Base-by-base conservation (phyloP, 495 filamentous ascomycete genomes). In the Daldinia vernicosa region DNA sequence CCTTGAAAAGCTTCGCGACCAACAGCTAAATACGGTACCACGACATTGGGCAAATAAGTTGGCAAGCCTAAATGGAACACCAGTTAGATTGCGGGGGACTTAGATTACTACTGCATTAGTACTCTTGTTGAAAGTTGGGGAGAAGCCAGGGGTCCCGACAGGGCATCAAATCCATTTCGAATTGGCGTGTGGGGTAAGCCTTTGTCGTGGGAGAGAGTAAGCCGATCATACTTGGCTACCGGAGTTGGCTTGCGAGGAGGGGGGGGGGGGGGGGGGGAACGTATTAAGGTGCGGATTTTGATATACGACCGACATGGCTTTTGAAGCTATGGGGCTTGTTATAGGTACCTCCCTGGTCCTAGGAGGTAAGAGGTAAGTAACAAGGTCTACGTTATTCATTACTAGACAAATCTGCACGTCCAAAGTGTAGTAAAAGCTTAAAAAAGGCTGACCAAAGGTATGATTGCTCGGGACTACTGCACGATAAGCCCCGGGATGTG, bases 31-130 rank as follows among this genome's bases (percentile, higher is more conserved):
- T 71, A 63, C 15, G 14, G 24, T 24, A 52, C 53, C 24, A 51
- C 17, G 43, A 28, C 30, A 15, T 56, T 45, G 33, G 35, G 28
- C 14, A 5, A 17, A 40, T 39, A 59, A 56, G 47, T 35, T 17
- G 12, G 47, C 45, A 55, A 11, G 19, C 35, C 24, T 27, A 6
- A 56, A 57, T 1, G 58, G 30, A 7, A 30, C 43, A 47, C 57
- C 66, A 73, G 43, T 63, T 45, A 52, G 51, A 30, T 58, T 72
- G 70, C 55, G 66, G 61, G 70, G 70, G 60, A 56, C 30, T 65
- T 62, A 59, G 66, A 73, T 73, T 73, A 73, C 70, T 73, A 73
- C 62, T 73, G 61, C 63, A 50, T 50, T 26, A 40, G 33, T 59
- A 37, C 15, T 40, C 15, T 45, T 60, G 14, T 15, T 53, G 57